Evolutionary conservation across 2,329 filamentous ascomycete genomes (phyloP).

Genomic region (Neonectria sp.): DNA sequence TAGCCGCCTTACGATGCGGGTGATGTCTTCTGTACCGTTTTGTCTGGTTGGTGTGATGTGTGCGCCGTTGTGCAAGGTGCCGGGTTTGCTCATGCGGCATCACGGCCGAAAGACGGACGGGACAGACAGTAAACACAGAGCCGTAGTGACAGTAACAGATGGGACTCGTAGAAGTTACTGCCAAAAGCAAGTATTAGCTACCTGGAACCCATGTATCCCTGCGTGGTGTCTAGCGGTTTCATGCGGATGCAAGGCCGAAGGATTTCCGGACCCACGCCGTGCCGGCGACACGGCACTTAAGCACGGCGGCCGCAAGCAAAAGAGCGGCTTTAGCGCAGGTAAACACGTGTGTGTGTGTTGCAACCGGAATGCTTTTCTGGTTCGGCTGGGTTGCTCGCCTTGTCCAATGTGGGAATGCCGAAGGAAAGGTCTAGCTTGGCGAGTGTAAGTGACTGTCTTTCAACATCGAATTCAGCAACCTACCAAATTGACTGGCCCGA

Average conservation of each 20-base stretch:
- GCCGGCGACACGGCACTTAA: constrained; percentile 31
- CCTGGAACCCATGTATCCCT: not conserved
- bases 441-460: not conserved
- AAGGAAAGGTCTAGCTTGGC: constrained; percentile 4
- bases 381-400: constrained; percentile 8
- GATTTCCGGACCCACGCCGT: constrained; percentile 37
- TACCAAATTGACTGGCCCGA: constrained; percentile 5
- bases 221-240: constrained; percentile 22
- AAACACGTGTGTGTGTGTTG: constrained; percentile 23
- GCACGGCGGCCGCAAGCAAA: constrained; percentile 17
- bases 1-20: no score
- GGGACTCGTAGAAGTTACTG: not conserved
- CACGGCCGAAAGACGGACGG: not conserved
- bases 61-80: not conserved
- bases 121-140: not conserved
- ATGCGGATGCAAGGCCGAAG: constrained; percentile 26
- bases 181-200: not conserved
- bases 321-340: constrained; percentile 20
- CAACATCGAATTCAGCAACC: not conserved
- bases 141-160: not conserved
- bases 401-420: constrained; percentile 32
- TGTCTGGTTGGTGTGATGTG: not conserved
- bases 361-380: not conserved
- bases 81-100: not conserved
- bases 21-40: no score